These are phyloP conservation scores for Kwoniella pini DNA, from an alignment of 768 basidiomycete species.

Conservation along the genomic window DNA sequence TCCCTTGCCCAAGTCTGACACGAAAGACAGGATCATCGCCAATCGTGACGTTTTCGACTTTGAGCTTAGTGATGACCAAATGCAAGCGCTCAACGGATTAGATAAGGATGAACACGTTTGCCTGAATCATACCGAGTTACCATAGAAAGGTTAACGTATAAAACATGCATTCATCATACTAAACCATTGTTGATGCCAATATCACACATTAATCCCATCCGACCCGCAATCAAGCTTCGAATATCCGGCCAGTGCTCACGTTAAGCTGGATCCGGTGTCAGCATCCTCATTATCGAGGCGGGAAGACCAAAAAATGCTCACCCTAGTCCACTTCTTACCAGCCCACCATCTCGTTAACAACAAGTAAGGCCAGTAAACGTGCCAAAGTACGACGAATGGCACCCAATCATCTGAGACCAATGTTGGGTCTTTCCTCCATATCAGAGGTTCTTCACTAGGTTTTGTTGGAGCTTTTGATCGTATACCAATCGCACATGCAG, in stretches of 20 bases:
- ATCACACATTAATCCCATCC: too few relatives aligned
- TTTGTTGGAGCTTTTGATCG: conserved; percentile 8
- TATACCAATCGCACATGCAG: conserved; percentile 27
- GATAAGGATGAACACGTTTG: conserved; percentile 61
- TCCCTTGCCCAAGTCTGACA: conserved; percentile 81
- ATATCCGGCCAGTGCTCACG: conserved; percentile 44
- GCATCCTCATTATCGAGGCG: background rate
- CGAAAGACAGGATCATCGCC: conserved; percentile 35
- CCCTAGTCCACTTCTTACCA: conserved; percentile 50
- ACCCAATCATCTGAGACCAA: conserved; percentile 50
- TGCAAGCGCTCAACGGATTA: conserved; percentile 66
- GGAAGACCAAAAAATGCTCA: conserved; percentile 26
- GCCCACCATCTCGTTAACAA: conserved; percentile 42
- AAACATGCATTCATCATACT: background rate
- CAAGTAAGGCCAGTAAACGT: conserved; percentile 46
- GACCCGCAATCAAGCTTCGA: too few relatives aligned
- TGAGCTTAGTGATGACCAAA: conserved; percentile 66
- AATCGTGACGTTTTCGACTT: conserved; percentile 79
- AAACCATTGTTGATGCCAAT: too few relatives aligned
- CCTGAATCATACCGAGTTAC: conserved; percentile 37
- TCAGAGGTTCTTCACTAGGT: conserved; percentile 31
- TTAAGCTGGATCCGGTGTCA: conserved; percentile 27
- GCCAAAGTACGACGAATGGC: conserved; percentile 52
- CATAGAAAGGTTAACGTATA: conserved; percentile 2
- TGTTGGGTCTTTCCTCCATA: conserved; percentile 48